phyloP scores from a whole-genome alignment of 352 stramenopile species.

The Phytophthora pseudosyringae region DNA sequence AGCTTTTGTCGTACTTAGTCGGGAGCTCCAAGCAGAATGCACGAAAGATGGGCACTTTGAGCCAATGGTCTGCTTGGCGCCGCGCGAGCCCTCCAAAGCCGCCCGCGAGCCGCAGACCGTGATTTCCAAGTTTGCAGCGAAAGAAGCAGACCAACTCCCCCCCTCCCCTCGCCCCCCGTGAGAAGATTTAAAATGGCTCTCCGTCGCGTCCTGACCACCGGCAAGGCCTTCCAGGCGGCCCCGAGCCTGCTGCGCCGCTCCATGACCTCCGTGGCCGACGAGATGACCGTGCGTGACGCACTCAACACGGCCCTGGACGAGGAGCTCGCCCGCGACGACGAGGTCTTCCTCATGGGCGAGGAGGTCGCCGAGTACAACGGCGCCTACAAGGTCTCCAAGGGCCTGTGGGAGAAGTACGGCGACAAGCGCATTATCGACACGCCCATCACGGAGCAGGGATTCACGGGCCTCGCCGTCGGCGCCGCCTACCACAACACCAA shows the following conservation, averaged over 20 bases:
- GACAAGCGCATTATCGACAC: constrained; percentile 99
- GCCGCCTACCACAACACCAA: constrained; percentile 97
- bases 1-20: constrained; percentile 26
- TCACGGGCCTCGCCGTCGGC: constrained; percentile 94
- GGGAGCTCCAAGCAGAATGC: constrained; percentile 10
- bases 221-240: constrained; percentile 39
- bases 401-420: constrained; percentile 99
- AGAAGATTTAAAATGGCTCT: constrained; percentile 50
- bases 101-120: constrained; percentile 10
- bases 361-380: constrained; percentile 99
- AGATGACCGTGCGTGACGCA: constrained; percentile 98
- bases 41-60: constrained; percentile 20
- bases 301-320: constrained; percentile 99
- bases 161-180: not conserved
- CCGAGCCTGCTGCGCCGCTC: constrained; percentile 52
- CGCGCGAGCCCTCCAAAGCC: not conserved
- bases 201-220: constrained; percentile 56
- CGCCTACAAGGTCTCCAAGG: constrained; percentile 99
- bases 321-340: constrained; percentile 97
- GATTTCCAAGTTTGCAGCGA: constrained; percentile 40
- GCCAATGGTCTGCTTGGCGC: constrained; percentile 34
- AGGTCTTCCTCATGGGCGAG: constrained; percentile 96
- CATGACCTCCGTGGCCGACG: constrained; percentile 78
- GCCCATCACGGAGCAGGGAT: constrained; percentile 98
- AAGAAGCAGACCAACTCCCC: constrained; percentile 33